These are phyloP conservation scores for Fraxinus floribunda DNA, from an alignment of 305 asterid genomes.

Conservation along the genomic window DNA sequence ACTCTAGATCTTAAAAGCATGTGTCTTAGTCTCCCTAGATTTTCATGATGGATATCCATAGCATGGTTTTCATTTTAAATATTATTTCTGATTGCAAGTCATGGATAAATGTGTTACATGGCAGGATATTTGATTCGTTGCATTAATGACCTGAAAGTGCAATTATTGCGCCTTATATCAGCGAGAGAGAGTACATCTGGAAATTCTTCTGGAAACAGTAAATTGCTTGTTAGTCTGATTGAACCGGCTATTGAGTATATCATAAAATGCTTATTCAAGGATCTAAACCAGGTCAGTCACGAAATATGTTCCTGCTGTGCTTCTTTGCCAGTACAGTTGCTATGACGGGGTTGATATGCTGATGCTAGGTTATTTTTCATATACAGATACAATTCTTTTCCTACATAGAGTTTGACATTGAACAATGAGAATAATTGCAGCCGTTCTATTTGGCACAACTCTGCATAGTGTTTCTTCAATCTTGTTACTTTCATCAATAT, in stretches of 20 bases:
- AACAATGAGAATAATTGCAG: background rate
- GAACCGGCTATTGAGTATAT: conserved; percentile 76
- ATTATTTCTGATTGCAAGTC: conserved; percentile 18
- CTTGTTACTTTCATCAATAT: background rate
- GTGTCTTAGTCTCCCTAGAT: conserved; percentile 4
- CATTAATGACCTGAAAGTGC: conserved; percentile 63
- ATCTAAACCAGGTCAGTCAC: conserved; percentile 59
- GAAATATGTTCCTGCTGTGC: conserved; percentile 21
- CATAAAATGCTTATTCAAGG: conserved; percentile 60
- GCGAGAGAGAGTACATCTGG: conserved; percentile 36
- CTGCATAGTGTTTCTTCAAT: conserved; percentile 3
- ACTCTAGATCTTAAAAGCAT: conserved; percentile 10
- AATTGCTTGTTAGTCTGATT: conserved; percentile 48
- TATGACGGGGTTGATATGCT: conserved; percentile 24
- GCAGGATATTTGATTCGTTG: conserved; percentile 71
- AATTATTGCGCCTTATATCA: conserved; percentile 42
- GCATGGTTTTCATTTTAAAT: conserved; percentile 14
- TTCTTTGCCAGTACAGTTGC: conserved; percentile 22
- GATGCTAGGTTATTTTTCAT: conserved; percentile 10
- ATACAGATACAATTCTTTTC: conserved; percentile 1
- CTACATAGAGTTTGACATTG: conserved; percentile 5
- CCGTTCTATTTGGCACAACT: background rate
- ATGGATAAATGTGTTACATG: conserved; percentile 29
- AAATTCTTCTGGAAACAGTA: conserved; percentile 43
- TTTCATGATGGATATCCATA: conserved; percentile 1